Evolutionary conservation across 257 asterid genomes (phyloP), one percentile per base, ranked within the genome.

Genomic region (Lycium ferocissimum): DNA sequence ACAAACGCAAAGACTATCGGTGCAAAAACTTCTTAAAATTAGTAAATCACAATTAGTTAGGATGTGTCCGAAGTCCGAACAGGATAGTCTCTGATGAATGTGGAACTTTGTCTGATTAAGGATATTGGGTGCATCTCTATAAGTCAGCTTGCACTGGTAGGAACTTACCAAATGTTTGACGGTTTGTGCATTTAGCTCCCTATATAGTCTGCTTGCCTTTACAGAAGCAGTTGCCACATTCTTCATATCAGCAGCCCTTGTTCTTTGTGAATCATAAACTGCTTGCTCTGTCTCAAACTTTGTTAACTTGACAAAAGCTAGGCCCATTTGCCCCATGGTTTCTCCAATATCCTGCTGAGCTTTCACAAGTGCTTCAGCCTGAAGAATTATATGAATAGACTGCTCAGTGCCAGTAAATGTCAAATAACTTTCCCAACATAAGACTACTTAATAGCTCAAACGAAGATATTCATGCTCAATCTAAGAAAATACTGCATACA

Each of bases 341-440:
- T 95, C 98, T 89, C 99, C 98, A 61, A 94, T 97, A 83, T 97
- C 99, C 89, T 97, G 98, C 88, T 97, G 98, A 70, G 96, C 91
- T 88, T 95, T 95, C 43, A 97, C 98, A 76, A 97, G 96, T 83
- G 94, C 88, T 92, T 97, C 99, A 43, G 99, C 98, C 99, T 95
- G 88, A 83, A 84, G 80, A 86, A 53, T 69, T 15, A 53, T 78
- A 78, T n/a, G 65, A 78, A 78, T 78, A 26, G 35, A 78, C 22
- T 26, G 49, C 26, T 78, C 82, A 8, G 82, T 54, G 47, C 82
- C 43, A 78, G 82, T 78, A 75, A 22, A 22, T 20, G 61, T 45
- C 62, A 75, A 75, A 75, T 49, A 75, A 15, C 62, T 75, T 13
- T 51, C 62, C 10, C 20, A 14, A 62, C 63, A 53, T 26, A 78